These are phyloP conservation scores for Fusarium heterosporum DNA, from an alignment of 2,329 filamentous ascomycete species.

Conservation along the genomic window DNA sequence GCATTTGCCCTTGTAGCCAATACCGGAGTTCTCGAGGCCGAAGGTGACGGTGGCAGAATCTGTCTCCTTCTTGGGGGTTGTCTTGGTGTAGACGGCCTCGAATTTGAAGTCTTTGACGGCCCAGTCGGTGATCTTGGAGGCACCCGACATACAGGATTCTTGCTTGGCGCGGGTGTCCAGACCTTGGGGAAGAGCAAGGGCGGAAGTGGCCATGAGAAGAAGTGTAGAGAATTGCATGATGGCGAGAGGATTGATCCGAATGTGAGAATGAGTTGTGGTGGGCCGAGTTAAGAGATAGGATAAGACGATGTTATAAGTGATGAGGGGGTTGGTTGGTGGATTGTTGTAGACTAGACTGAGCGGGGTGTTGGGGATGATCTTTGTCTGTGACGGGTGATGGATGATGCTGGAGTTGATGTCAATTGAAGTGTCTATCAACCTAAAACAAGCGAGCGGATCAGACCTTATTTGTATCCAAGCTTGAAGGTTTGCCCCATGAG, in stretches of 20 bases:
- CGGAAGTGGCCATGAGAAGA: constrained; percentile 46
- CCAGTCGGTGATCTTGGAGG: constrained; percentile 51
- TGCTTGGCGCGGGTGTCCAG: constrained; percentile 14
- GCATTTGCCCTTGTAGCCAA: constrained; percentile 57
- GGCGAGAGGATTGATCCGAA: constrained; percentile 7
- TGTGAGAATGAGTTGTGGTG: not conserved
- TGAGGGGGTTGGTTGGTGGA: constrained; percentile 25
- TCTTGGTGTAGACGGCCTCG: constrained; percentile 61
- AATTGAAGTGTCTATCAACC: constrained; percentile 8
- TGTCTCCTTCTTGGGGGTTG: constrained; percentile 62
- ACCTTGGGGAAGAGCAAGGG: constrained; percentile 44
- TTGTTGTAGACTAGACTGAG: constrained; percentile 12
- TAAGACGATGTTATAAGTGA: constrained; percentile 3
- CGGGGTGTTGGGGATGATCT: constrained; percentile 33
- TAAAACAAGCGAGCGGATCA: constrained; percentile 8
- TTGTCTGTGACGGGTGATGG: constrained; percentile 23
- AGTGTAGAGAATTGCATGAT: constrained; percentile 46
- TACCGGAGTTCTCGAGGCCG: constrained; percentile 60
- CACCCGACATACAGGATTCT: constrained; percentile 43
- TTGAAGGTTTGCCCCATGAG: not conserved
- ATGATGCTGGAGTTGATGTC: constrained; percentile 27
- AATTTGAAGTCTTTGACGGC: constrained; percentile 59
- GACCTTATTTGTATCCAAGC: constrained; percentile 34
- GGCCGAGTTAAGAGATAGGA: not conserved
- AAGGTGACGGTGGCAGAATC: constrained; percentile 60